Evolutionary conservation across 306 rosid genomes (phyloP).

Genomic region (Sindora glabra): DNA sequence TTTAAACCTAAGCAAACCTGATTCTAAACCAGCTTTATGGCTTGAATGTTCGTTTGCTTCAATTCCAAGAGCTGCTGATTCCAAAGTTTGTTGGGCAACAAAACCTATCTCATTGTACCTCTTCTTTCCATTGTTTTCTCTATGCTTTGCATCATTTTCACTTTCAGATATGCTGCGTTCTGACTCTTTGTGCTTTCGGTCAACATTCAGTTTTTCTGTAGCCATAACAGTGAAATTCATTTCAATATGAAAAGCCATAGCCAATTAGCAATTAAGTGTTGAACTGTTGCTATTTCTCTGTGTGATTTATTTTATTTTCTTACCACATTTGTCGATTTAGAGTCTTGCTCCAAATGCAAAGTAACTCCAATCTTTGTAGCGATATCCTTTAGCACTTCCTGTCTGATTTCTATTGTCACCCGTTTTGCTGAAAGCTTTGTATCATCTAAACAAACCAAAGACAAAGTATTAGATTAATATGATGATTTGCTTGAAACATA

Average conservation of each 20-base stretch:
- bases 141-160: conserved; percentile 2
- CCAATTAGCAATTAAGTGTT: too few relatives aligned
- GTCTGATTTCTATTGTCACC: conserved; percentile 27
- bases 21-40: conserved; percentile 6
- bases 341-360: conserved; percentile 31
- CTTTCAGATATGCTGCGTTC: conserved; percentile 3
- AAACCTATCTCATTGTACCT: conserved; percentile 19
- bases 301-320: background rate
- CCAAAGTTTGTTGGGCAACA: conserved; percentile 32
- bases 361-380: conserved; percentile 44
- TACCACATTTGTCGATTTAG: conserved; percentile 21
- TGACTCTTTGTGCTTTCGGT: conserved; percentile 6
- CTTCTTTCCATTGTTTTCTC: conserved; percentile 20
- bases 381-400: conserved; percentile 32
- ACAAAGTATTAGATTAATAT: conserved; percentile 3
- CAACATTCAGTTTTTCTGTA: conserved; percentile 29
- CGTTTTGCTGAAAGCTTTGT: conserved; percentile 33
- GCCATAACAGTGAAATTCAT: background rate
- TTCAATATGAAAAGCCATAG: background rate
- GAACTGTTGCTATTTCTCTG: background rate
- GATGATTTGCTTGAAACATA: background rate
- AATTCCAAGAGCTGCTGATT: conserved; percentile 26
- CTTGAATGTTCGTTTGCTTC: conserved; percentile 5
- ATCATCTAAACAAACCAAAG: conserved; percentile 40
- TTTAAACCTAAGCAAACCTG: conserved; percentile 2